Conservation (phyloP, 192 early-diverging fungal species). For the Coemansia sp. region DNA sequence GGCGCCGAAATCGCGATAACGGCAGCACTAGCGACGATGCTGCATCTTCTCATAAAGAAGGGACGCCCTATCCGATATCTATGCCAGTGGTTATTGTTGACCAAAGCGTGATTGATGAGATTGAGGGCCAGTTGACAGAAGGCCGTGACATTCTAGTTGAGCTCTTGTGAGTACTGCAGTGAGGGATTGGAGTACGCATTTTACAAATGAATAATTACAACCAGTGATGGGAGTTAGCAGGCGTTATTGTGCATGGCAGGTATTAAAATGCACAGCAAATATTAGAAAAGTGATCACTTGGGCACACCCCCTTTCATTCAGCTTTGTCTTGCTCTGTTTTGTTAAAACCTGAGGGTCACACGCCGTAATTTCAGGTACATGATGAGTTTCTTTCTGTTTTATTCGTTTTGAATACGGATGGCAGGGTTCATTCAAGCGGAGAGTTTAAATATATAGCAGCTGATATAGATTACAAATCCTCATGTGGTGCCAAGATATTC, state of each 20-base stretch:
- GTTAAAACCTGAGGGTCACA: constrained; percentile 1
- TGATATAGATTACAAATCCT: constrained; percentile 2
- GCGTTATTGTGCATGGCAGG: constrained; percentile 1
- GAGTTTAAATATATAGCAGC: neutral
- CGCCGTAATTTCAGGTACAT: neutral
- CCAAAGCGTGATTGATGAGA: constrained; percentile 24
- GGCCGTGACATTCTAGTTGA: constrained; percentile 32
- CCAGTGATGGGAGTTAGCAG: neutral
- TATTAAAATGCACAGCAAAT: constrained; percentile 11
- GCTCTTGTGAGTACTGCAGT: constrained; percentile 10
- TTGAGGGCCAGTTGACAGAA: constrained; percentile 34
- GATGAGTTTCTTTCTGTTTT: neutral
- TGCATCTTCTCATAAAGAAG: neutral
- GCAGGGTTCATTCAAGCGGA: neutral
- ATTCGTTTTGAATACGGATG: neutral
- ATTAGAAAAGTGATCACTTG: constrained; percentile 21
- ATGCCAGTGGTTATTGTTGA: constrained; percentile 47
- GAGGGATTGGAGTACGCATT: constrained; percentile 3
- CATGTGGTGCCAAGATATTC: constrained; percentile 6
- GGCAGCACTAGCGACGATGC: neutral
- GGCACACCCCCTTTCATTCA: neutral
- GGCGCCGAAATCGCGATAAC: neutral
- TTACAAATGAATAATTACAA: neutral
- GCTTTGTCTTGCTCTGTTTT: constrained; percentile 4
- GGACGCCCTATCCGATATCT: neutral